These are phyloP conservation scores for Mycena sp. DNA, from an alignment of 1,284 basidiomycete species.

Conservation along the genomic window DNA sequence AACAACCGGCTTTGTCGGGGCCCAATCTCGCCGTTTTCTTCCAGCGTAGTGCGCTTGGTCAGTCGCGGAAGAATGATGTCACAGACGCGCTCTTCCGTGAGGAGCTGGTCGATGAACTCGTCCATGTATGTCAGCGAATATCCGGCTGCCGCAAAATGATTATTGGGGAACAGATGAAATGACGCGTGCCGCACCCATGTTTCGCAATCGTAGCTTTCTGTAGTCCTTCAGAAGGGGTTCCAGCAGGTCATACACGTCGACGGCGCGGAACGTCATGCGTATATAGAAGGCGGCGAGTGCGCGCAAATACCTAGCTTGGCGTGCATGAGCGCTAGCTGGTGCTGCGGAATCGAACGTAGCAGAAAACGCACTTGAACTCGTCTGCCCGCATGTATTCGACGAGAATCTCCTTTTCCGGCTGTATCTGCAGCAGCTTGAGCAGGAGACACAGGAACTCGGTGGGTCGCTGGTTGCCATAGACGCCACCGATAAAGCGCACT, in stretches of 20 bases:
- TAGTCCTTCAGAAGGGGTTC: conserved; percentile 97
- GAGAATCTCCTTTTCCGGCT: conserved; percentile 96
- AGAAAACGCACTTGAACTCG: conserved; percentile 92
- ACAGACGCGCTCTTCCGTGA: conserved; percentile 93
- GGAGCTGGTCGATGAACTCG: conserved; percentile 88
- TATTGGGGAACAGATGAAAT: no score
- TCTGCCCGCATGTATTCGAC: conserved; percentile 94
- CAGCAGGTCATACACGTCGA: conserved; percentile 92
- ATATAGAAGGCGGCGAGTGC: conserved; percentile 96
- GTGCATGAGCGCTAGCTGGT: background rate
- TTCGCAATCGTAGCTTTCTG: conserved; percentile 85
- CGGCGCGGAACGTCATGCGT: conserved; percentile 90
- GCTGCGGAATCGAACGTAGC: background rate
- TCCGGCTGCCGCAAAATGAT: conserved; percentile 60
- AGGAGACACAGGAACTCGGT: conserved; percentile 93
- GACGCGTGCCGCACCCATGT: conserved; percentile 68
- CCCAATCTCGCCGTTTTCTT: conserved; percentile 91
- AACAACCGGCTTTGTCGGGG: conserved; percentile 84
- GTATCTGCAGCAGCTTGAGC: conserved; percentile 95
- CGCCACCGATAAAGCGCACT: conserved; percentile 88
- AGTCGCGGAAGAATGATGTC: conserved; percentile 96
- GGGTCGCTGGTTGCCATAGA: conserved; percentile 92
- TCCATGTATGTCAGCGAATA: conserved; percentile 91
- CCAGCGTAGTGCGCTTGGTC: conserved; percentile 86
- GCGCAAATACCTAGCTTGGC: conserved; percentile 81